These are phyloP conservation scores for Torulaspora microellipsoides DNA, from an alignment of 805 yeast species.

Conservation along the genomic window DNA sequence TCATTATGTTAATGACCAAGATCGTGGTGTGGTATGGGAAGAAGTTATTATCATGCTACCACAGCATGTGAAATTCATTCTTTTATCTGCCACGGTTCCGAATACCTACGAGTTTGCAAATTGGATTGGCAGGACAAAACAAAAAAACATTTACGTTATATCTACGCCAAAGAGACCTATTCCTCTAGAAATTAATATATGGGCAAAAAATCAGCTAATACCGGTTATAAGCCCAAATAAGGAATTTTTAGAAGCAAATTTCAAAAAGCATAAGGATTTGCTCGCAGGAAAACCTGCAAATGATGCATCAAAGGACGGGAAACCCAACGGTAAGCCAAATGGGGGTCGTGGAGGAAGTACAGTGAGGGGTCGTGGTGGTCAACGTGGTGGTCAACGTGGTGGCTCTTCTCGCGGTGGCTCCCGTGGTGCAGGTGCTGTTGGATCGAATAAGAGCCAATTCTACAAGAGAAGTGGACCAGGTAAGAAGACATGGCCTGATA, in stretches of 20 bases:
- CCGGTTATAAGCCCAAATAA: constrained; percentile 74
- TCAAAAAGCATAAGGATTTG: constrained; percentile 52
- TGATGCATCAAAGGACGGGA: constrained; percentile 41
- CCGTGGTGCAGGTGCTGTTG: constrained; percentile 40
- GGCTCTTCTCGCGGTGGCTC: constrained; percentile 35
- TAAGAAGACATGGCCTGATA: constrained; percentile 69
- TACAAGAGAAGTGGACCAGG: constrained; percentile 62
- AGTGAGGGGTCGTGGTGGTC: constrained; percentile 25
- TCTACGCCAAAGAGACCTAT: constrained; percentile 96
- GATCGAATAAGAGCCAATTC: constrained; percentile 34
- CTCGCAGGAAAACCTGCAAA: constrained; percentile 42
- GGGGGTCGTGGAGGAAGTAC: constrained; percentile 25
- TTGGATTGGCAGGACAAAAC: constrained; percentile 98
- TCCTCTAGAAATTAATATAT: constrained; percentile 79
- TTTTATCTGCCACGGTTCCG: constrained; percentile 97
- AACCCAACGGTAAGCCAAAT: constrained; percentile 35
- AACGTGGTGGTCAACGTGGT: constrained; percentile 31
- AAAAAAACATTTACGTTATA: constrained; percentile 91
- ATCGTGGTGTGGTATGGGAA: constrained; percentile 99
- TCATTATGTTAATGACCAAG: constrained; percentile 94
- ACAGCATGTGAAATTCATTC: constrained; percentile 87
- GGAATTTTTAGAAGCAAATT: constrained; percentile 61
- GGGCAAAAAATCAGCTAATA: constrained; percentile 71
- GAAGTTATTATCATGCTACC: constrained; percentile 98
- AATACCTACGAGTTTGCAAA: constrained; percentile 96